Conservation (phyloP, 805 yeast species). For the Suhomyces vadensis region DNA sequence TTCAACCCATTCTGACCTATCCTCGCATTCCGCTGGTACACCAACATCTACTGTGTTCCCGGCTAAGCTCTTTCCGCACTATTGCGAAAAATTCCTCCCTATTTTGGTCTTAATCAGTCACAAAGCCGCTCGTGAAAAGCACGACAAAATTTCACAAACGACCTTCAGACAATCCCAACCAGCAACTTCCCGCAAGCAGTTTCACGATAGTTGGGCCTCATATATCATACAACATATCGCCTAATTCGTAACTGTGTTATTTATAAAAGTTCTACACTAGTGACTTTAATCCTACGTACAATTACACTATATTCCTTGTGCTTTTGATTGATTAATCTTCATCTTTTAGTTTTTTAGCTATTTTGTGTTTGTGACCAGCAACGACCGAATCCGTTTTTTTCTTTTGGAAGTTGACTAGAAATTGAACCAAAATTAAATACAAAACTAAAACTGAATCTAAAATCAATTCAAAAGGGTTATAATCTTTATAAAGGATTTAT, state of each 20-base stretch:
- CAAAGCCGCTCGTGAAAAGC: slow-evolving; percentile 7
- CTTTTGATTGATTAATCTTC: neutral
- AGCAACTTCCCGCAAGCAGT: slow-evolving; percentile 1
- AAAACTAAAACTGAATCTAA: neutral
- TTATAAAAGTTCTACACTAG: too few species aligned
- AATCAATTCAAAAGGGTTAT: neutral
- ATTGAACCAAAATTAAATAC: neutral
- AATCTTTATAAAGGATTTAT: neutral
- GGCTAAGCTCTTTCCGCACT: neutral
- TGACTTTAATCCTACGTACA: too few species aligned
- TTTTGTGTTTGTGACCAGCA: slow-evolving; percentile 1
- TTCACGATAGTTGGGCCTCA: too few species aligned
- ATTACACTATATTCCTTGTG: too few species aligned
- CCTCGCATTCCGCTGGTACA: neutral
- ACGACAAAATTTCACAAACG: slow-evolving; percentile 6
- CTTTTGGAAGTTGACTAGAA: neutral
- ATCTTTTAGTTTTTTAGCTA: neutral
- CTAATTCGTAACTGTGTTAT: too few species aligned
- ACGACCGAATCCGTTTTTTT: neutral
- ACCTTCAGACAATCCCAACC: neutral
- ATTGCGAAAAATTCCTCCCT: neutral
- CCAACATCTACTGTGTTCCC: neutral
- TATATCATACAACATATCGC: too few species aligned
- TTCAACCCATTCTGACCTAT: neutral
- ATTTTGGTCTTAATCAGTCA: slow-evolving; percentile 5